Conservation (phyloP, 2,329 filamentous ascomycete genomes). For the Cordyceps pruinosa region DNA sequence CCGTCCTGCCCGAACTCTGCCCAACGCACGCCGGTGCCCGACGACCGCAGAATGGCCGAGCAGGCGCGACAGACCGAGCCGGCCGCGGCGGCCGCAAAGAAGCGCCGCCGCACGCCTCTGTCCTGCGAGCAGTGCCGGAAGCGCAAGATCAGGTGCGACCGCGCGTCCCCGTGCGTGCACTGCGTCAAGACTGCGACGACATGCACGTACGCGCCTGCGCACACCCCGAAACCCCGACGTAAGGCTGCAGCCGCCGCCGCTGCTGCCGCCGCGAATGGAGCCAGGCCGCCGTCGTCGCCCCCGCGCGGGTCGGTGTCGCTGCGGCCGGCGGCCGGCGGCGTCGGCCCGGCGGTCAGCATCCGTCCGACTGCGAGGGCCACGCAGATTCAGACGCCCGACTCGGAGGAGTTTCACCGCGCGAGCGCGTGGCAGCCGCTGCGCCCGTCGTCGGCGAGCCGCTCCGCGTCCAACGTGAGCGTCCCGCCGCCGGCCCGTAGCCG, state of each 20-base stretch:
- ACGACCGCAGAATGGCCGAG: background rate
- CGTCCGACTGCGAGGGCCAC: background rate
- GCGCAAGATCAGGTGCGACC: slow-evolving; percentile 57
- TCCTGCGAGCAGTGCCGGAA: slow-evolving; percentile 52
- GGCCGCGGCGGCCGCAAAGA: slow-evolving; percentile 21
- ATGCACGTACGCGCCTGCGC: slow-evolving; percentile 44
- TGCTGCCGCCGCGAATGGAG: background rate
- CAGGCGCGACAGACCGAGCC: slow-evolving; percentile 35
- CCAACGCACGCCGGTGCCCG: background rate
- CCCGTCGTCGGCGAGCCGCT: background rate
- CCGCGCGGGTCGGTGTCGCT: background rate
- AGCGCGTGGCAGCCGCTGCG: background rate
- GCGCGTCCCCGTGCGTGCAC: slow-evolving; percentile 50
- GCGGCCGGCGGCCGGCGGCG: background rate
- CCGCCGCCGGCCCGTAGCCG: too few relatives aligned
- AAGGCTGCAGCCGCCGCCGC: background rate
- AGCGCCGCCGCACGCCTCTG: slow-evolving; percentile 33
- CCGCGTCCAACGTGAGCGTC: background rate
- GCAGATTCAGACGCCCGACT: background rate
- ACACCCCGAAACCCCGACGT: slow-evolving; percentile 19
- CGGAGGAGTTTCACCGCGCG: background rate
- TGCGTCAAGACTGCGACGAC: slow-evolving; percentile 49
- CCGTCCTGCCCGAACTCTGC: too few relatives aligned
- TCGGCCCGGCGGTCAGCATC: background rate
- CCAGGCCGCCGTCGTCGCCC: background rate